A percentile compares a stretch with the other conserved stretches of the same genome.
These are phyloP conservation scores for Ceratorhiza oryzae-sativae DNA, from an alignment of 1,284 basidiomycete species.

Conservation along the genomic window DNA sequence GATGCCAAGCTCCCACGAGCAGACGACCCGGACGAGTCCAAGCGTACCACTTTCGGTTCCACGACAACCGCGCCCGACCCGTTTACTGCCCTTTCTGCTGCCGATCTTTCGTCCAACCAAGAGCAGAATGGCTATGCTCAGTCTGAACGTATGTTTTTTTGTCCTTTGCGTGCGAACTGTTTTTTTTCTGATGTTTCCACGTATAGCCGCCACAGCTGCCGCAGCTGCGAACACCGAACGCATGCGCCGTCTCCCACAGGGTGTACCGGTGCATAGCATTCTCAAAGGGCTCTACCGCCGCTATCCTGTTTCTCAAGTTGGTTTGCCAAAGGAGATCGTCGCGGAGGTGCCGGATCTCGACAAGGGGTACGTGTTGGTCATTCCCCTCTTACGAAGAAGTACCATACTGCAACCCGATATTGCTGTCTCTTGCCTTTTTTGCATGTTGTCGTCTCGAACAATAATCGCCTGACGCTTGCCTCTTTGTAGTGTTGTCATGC, in stretches of 20 bases:
- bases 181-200: slow-evolving; percentile 5
- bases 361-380: slow-evolving; percentile 15
- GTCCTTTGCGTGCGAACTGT: slow-evolving; percentile 1
- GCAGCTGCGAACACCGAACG: background rate
- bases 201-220: slow-evolving; percentile 1
- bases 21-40: slow-evolving; percentile 14
- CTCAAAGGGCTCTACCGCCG: slow-evolving; percentile 30
- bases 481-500: slow-evolving; percentile 14
- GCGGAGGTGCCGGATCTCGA: slow-evolving; percentile 16
- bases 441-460: background rate
- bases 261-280: background rate
- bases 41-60: slow-evolving; percentile 26
- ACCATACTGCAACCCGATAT: background rate
- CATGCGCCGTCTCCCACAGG: slow-evolving; percentile 7
- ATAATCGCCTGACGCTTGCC: background rate
- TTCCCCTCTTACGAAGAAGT: slow-evolving; percentile 4
- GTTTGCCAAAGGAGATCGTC: slow-evolving; percentile 24
- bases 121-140: background rate
- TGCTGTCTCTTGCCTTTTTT: background rate
- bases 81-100: slow-evolving; percentile 17
- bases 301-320: slow-evolving; percentile 26
- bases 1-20: slow-evolving; percentile 14
- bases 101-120: slow-evolving; percentile 1
- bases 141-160: background rate
- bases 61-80: slow-evolving; percentile 28